Conservation (phyloP, 805 yeast genomes). For the Cyberlindnera mississippiensis region DNA sequence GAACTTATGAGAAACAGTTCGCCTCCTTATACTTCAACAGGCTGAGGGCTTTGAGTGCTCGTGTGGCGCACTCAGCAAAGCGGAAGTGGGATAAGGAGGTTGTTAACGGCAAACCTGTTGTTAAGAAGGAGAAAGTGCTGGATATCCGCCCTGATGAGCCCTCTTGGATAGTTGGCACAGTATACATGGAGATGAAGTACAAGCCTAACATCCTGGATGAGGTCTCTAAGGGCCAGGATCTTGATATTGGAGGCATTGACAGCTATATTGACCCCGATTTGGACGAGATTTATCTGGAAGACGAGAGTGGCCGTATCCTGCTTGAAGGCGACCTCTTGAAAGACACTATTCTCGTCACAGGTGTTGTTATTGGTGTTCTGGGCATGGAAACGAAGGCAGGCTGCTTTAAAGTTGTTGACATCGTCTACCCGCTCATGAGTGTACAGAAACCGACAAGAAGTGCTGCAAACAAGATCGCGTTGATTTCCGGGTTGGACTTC, state of each 20-base stretch:
- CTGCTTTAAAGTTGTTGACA: slow-evolving; percentile 76
- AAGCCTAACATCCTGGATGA: slow-evolving; percentile 86
- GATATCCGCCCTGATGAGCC: slow-evolving; percentile 60
- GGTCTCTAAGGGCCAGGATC: slow-evolving; percentile 51
- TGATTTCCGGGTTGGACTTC: slow-evolving; percentile 74
- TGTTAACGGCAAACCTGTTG: slow-evolving; percentile 35
- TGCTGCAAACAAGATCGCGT: slow-evolving; percentile 45
- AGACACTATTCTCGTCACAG: slow-evolving; percentile 70
- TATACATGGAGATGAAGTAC: slow-evolving; percentile 76
- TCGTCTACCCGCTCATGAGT: slow-evolving; percentile 63
- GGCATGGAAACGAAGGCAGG: slow-evolving; percentile 88
- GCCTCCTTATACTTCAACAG: slow-evolving; percentile 54
- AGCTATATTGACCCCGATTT: slow-evolving; percentile 53
- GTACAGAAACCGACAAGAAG: slow-evolving; percentile 41
- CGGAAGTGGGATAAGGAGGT: slow-evolving; percentile 55
- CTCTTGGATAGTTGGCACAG: slow-evolving; percentile 84
- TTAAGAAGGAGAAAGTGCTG: slow-evolving; percentile 46
- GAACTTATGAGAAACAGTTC: slow-evolving; percentile 54
- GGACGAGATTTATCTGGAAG: slow-evolving; percentile 75
- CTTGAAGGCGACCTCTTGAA: slow-evolving; percentile 59
- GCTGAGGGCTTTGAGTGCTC: slow-evolving; percentile 42
- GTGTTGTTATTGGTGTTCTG: slow-evolving; percentile 78
- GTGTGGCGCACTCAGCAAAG: slow-evolving; percentile 42
- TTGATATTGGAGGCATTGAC: slow-evolving; percentile 36
- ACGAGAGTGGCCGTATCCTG: slow-evolving; percentile 84